phyloP scores from a whole-genome alignment of 2,329 filamentous ascomycete genomes.

The Cercospora brassicicola region DNA sequence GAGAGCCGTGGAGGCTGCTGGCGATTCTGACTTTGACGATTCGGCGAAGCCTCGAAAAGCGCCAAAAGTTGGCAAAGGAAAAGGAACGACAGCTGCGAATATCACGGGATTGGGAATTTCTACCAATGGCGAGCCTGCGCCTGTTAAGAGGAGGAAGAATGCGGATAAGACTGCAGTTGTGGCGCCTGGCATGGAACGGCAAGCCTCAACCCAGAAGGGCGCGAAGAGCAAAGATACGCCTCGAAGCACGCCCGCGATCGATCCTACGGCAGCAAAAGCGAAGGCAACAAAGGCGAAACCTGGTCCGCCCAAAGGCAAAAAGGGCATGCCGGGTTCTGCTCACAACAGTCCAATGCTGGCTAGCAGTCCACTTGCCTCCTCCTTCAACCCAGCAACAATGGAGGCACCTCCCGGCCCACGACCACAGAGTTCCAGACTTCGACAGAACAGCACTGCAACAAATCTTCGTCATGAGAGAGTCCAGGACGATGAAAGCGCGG shows the following conservation, averaged over 20 bases:
- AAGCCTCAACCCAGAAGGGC: slow-evolving; percentile 54
- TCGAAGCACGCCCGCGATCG: slow-evolving; percentile 65
- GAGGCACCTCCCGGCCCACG: slow-evolving; percentile 68
- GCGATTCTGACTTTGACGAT: slow-evolving; percentile 80
- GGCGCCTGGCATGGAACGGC: slow-evolving; percentile 62
- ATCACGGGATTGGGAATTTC: slow-evolving; percentile 60
- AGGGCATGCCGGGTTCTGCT: slow-evolving; percentile 61
- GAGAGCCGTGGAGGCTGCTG: slow-evolving; percentile 57
- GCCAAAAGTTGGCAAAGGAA: slow-evolving; percentile 60
- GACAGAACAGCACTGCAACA: slow-evolving; percentile 69
- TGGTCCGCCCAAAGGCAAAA: slow-evolving; percentile 69
- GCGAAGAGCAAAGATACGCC: slow-evolving; percentile 59
- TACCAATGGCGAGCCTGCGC: slow-evolving; percentile 60
- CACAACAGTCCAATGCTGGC: slow-evolving; percentile 46
- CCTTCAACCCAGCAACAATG: slow-evolving; percentile 62
- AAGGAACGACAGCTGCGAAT: slow-evolving; percentile 58
- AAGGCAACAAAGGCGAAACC: slow-evolving; percentile 66
- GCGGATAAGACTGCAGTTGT: slow-evolving; percentile 63
- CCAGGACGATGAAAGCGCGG: slow-evolving; percentile 47
- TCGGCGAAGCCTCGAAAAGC: slow-evolving; percentile 59
- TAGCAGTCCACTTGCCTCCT: slow-evolving; percentile 52
- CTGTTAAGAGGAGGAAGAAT: slow-evolving; percentile 81
- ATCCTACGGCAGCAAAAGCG: slow-evolving; percentile 68
- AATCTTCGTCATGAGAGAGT: slow-evolving; percentile 37
- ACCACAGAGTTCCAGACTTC: slow-evolving; percentile 67